These are phyloP conservation scores for Biscutella laevigata DNA, from an alignment of 441 rosid genomes.

Conservation along the genomic window DNA sequence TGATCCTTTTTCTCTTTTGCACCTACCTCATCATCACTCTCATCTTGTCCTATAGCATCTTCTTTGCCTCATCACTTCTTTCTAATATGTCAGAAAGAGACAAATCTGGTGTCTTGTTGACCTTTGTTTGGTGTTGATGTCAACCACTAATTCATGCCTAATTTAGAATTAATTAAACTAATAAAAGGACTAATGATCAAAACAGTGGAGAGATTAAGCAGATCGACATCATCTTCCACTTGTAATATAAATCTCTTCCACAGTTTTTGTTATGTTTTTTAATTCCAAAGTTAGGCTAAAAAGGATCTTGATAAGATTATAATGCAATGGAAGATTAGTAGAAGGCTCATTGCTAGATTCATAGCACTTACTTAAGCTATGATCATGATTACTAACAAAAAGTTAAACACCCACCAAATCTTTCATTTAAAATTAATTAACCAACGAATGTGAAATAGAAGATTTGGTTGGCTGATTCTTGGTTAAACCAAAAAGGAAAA, in stretches of 20 bases:
- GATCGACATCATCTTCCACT: slow-evolving; percentile 24
- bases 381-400: slow-evolving; percentile 11
- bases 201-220: slow-evolving; percentile 15
- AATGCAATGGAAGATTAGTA: slow-evolving; percentile 12
- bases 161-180: background rate
- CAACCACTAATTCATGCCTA: background rate
- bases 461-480: slow-evolving; percentile 20
- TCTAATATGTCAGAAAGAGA: background rate
- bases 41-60: slow-evolving; percentile 4
- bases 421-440: background rate
- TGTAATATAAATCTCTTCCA: slow-evolving; percentile 5
- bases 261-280: background rate
- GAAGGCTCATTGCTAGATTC: slow-evolving; percentile 22
- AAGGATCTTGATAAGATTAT: slow-evolving; percentile 8
- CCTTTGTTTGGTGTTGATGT: slow-evolving; percentile 6
- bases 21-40: slow-evolving; percentile 20
- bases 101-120: slow-evolving; percentile 12
- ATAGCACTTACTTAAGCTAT: slow-evolving; percentile 17
- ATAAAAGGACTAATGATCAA: slow-evolving; percentile 18
- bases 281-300: slow-evolving; percentile 27
- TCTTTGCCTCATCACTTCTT: slow-evolving; percentile 1
- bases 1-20: background rate
- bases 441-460: slow-evolving; percentile 16
- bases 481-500: too few species aligned
- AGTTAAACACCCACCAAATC: slow-evolving; percentile 7